Percentiles rank a stretch among this genome's conserved stretches.
Evolutionary conservation across 805 yeast genomes (phyloP).

Genomic region (Teunomyces panamensis): DNA sequence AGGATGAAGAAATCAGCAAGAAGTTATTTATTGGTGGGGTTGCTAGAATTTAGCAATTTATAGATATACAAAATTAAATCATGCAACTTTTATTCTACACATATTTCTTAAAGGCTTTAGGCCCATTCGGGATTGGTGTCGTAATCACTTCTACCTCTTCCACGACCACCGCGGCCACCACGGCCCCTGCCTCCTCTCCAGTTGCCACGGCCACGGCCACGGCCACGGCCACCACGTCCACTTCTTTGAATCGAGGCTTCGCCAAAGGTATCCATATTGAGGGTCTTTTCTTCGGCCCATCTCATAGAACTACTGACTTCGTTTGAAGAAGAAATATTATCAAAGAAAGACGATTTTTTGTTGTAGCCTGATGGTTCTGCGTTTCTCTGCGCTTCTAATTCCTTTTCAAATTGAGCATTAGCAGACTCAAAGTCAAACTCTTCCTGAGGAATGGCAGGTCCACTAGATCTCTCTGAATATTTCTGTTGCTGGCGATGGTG

Average conservation of each 20-base stretch:
- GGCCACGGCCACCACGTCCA: slow-evolving; percentile 22
- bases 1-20: slow-evolving; percentile 19
- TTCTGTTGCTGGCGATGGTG: slow-evolving; percentile 16
- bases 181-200: slow-evolving; percentile 22
- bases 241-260: slow-evolving; percentile 49
- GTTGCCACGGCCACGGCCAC: slow-evolving; percentile 34
- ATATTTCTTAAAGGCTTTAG: not conserved
- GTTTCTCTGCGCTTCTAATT: slow-evolving; percentile 36
- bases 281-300: slow-evolving; percentile 69
- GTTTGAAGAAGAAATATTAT: slow-evolving; percentile 72
- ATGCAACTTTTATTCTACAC: not conserved
- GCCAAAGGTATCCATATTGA: slow-evolving; percentile 84
- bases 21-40: slow-evolving; percentile 27
- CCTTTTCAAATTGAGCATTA: slow-evolving; percentile 68
- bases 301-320: slow-evolving; percentile 48
- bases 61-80: not conserved
- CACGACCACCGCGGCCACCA: slow-evolving; percentile 34
- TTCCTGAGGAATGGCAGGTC: slow-evolving; percentile 43
- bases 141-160: slow-evolving; percentile 22
- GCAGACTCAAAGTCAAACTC: slow-evolving; percentile 76
- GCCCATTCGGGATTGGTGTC: slow-evolving; percentile 18
- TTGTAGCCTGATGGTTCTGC: slow-evolving; percentile 49
- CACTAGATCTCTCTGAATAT: slow-evolving; percentile 9
- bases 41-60: slow-evolving; percentile 16
- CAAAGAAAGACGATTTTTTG: slow-evolving; percentile 85